Percentiles rank a stretch among this genome's conserved stretches.
Conservation (phyloP, 176 grass and related monocot species). For the Phyllostachys edulis region DNA sequence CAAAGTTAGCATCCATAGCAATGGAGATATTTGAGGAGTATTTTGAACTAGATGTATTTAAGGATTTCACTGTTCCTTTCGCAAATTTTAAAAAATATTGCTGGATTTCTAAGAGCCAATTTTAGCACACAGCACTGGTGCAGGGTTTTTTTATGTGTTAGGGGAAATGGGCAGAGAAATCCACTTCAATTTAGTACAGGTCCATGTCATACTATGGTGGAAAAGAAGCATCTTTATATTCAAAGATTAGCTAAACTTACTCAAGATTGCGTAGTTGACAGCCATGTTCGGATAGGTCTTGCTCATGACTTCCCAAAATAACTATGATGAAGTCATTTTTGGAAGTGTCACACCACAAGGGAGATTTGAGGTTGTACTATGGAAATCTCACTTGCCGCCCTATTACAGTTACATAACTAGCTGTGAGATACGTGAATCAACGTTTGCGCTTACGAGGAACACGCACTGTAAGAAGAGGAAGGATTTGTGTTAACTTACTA, state of each 20-base stretch:
- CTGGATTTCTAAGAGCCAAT: neutral
- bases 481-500: no score
- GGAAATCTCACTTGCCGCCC: slow-evolving; percentile 23
- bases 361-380: neutral
- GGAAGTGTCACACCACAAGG: neutral
- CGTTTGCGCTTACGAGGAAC: no score
- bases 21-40: neutral
- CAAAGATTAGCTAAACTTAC: neutral
- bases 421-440: slow-evolving; percentile 2
- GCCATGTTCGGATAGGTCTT: neutral
- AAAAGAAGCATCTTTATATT: neutral
- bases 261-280: neutral
- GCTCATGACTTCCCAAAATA: neutral
- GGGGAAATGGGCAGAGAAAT: neutral
- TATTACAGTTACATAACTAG: neutral
- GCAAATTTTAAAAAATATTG: neutral
- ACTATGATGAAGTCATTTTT: neutral
- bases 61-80: neutral
- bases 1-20: slow-evolving; percentile 11
- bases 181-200: neutral
- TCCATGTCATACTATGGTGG: neutral
- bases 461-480: no score
- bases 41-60: neutral
- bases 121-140: neutral
- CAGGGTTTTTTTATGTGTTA: neutral